phyloP scores from a whole-genome alignment of 805 yeast species.

The Ogataea nitratoaversa region DNA sequence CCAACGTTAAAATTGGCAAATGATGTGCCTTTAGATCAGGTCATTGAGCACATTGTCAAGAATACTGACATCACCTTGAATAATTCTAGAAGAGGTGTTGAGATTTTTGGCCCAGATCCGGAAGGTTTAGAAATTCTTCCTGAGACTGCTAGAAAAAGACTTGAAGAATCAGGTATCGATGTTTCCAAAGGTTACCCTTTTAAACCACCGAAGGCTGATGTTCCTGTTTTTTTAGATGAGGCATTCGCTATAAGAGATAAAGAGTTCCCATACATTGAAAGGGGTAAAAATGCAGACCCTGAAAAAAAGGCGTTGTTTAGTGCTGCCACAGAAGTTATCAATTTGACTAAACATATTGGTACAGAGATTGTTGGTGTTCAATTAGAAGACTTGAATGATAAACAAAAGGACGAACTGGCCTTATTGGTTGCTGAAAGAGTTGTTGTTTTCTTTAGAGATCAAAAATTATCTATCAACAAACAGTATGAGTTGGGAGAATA shows the following conservation, averaged over 20 bases:
- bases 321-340: conserved; percentile 37
- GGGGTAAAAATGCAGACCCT: conserved; percentile 36
- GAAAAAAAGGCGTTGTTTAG: conserved; percentile 39
- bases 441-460: conserved; percentile 48
- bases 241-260: conserved; percentile 35
- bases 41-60: conserved; percentile 20
- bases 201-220: conserved; percentile 29
- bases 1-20: conserved; percentile 12
- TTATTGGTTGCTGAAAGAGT: conserved; percentile 43
- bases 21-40: conserved; percentile 16
- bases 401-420: conserved; percentile 46
- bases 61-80: conserved; percentile 11
- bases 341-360: conserved; percentile 44
- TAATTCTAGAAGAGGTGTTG: conserved; percentile 5
- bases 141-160: conserved; percentile 27
- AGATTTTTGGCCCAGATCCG: conserved; percentile 17
- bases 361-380: conserved; percentile 47
- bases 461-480: conserved; percentile 39
- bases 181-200: conserved; percentile 37
- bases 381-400: conserved; percentile 36
- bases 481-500: conserved; percentile 43
- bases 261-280: conserved; percentile 32
- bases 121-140: conserved; percentile 27
- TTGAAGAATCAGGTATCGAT: conserved; percentile 34
- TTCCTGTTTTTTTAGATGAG: conserved; percentile 39